Evolutionary conservation across 352 stramenopile genomes (phyloP).

Genomic region (Phytophthora sansomeana): DNA sequence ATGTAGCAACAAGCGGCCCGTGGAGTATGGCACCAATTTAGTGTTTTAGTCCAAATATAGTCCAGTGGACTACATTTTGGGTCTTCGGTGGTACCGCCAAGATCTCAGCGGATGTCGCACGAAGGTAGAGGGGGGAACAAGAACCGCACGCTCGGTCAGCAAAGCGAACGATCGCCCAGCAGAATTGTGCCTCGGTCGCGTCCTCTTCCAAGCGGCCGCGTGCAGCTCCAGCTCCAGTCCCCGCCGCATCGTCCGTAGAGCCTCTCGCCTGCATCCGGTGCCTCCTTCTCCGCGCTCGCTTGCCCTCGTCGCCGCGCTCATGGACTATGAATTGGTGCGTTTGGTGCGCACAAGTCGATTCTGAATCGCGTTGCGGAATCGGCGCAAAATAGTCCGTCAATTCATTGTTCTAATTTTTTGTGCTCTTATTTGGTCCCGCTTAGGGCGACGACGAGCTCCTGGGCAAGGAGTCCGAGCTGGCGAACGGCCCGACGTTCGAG

Average conservation of each 20-base stretch:
- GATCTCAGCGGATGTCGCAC: too few relatives aligned
- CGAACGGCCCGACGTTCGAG: constrained; percentile 94
- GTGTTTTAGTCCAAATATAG: too few relatives aligned
- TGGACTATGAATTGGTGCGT: constrained; percentile 63
- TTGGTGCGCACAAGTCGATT: constrained; percentile 8
- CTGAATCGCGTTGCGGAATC: constrained; percentile 12
- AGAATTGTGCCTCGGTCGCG: background rate
- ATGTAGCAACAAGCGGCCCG: too few relatives aligned
- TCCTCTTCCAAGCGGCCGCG: constrained; percentile 1
- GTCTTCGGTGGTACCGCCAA: too few relatives aligned
- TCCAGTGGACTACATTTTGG: too few relatives aligned
- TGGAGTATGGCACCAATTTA: too few relatives aligned
- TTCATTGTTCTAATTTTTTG: constrained; percentile 39
- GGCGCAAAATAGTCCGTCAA: background rate
- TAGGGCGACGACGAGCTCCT: constrained; percentile 43
- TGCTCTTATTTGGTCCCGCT: constrained; percentile 6
- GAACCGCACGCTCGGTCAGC: constrained; percentile 4
- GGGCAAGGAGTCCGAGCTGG: constrained; percentile 42
- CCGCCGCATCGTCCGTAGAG: background rate
- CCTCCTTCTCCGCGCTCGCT: background rate
- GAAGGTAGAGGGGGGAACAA: constrained; percentile 29
- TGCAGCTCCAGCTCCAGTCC: background rate
- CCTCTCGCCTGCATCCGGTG: too few relatives aligned
- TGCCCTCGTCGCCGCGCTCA: constrained; percentile 10
- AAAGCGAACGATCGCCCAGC: constrained; percentile 2